Evolutionary conservation across 164 flowering plant species (phyloP).

Genomic region (Cinnamomum chago): DNA sequence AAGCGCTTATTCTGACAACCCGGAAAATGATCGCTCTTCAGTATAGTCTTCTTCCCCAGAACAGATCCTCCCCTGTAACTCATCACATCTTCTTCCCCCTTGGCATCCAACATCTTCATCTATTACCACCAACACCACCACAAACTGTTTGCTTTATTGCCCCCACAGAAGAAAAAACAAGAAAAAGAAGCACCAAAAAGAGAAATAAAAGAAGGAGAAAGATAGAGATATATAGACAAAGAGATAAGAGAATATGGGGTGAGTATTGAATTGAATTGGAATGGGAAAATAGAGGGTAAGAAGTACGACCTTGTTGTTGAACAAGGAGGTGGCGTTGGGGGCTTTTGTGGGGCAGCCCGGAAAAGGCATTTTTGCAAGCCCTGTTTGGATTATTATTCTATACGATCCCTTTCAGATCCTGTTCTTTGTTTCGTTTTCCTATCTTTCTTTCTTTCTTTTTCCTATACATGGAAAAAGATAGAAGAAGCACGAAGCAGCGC

Average conservation of each 20-base stretch:
- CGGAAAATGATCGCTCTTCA: slow-evolving; percentile 90
- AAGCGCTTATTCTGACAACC: slow-evolving; percentile 83
- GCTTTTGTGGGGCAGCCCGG: neutral
- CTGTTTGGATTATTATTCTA: neutral
- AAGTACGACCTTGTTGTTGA: neutral
- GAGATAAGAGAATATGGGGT: neutral
- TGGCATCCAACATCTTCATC: slow-evolving; percentile 48
- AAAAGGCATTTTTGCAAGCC: neutral
- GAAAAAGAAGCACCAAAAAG: too few species aligned
- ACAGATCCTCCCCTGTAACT: slow-evolving; percentile 78
- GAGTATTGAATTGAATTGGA: neutral
- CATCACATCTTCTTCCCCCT: slow-evolving; percentile 76
- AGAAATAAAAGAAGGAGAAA: neutral
- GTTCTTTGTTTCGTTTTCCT: neutral
- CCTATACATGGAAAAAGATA: too few species aligned
- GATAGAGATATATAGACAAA: neutral
- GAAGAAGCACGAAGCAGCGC: too few species aligned
- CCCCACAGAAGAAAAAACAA: neutral
- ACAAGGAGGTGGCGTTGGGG: neutral
- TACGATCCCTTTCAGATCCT: neutral
- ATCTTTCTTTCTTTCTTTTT: too few species aligned
- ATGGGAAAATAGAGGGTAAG: neutral
- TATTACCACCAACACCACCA: neutral
- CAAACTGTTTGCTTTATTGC: too few species aligned
- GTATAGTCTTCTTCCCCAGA: slow-evolving; percentile 75